Conservation (phyloP, 2,329 filamentous ascomycete genomes). For the Elsinoe australis region DNA sequence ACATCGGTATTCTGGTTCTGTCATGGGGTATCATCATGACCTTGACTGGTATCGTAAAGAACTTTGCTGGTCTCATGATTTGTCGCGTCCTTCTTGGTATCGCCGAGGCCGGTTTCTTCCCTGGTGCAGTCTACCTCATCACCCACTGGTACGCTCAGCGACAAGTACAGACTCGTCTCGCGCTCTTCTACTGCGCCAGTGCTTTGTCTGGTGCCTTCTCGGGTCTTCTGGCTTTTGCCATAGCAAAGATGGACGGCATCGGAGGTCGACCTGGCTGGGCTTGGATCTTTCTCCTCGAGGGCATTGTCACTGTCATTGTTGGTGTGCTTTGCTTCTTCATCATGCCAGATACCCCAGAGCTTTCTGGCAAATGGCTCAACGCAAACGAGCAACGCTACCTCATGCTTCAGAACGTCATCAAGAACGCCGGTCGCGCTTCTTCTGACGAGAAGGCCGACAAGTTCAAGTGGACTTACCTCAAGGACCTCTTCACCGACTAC, state of each 20-base stretch:
- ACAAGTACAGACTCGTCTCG: constrained; percentile 23
- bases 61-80: constrained; percentile 27
- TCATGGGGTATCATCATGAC: constrained; percentile 26
- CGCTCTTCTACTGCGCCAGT: constrained; percentile 23
- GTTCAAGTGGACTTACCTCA: constrained; percentile 24
- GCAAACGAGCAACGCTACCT: constrained; percentile 22
- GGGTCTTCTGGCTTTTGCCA: constrained; percentile 50
- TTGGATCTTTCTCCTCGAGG: constrained; percentile 46
- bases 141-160: constrained; percentile 22
- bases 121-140: constrained; percentile 31
- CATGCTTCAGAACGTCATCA: constrained; percentile 21
- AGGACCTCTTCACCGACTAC: constrained; percentile 24
- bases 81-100: constrained; percentile 58
- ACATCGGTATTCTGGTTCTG: constrained; percentile 25
- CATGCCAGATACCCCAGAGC: constrained; percentile 41
- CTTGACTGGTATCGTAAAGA: constrained; percentile 25
- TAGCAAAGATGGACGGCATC: constrained; percentile 44
- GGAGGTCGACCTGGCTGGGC: constrained; percentile 50
- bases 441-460: constrained; percentile 22
- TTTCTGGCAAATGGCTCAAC: constrained; percentile 27
- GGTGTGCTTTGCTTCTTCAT: constrained; percentile 52
- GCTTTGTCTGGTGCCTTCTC: constrained; percentile 32
- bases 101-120: constrained; percentile 61
- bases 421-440: constrained; percentile 19
- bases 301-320: constrained; percentile 47